Base-by-base conservation (phyloP, 2,329 filamentous ascomycete species). In the Lasiodiplodia sp. region DNA sequence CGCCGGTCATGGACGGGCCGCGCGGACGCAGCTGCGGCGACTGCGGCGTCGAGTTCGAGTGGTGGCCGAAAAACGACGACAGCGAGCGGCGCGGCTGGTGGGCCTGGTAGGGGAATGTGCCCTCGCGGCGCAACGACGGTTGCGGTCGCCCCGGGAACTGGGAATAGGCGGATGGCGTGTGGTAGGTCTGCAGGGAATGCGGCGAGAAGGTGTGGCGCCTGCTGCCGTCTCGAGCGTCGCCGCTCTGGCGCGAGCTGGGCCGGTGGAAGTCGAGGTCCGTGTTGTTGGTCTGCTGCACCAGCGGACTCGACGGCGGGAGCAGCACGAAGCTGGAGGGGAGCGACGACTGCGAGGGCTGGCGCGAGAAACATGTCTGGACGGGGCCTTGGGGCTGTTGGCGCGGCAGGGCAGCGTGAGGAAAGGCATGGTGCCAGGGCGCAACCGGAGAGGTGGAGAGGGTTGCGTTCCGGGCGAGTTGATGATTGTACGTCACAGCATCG, bases 271-370 rank as follows among this genome's bases (percentile, higher is more conserved):
- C 89, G 25, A 91, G 76, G 72, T 96, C 93, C 7, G 93, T 90
- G 72, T 94, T 96, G 80, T 91, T 96, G 75, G 93, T 89, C 52
- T 94, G 93, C 75, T 97, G 90, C 0, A 96, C 94, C 12, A 99
- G 84, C 16, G 96, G 96, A 74, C 94, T 98, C 2, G 96, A 98
- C 0, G 96, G 95, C 2, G 92, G 88, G 79, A 95, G 91, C 70
- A 97, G 91, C 38, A 92, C 86, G 78, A 97, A 97, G 73, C 89
- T 94, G 2, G 90, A 91, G 0, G 60, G 60, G 92, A 91, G 16
- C 92, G 85, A 1, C 93, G 92, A 8, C 90, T 93, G 69, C 81
- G 80, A 40, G 82, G 84, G 23, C 76, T 73, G n/a, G 82, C 80
- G 78, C 60, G 80, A 75, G 58, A 81, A 76, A 14, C 72, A 73